Base-by-base conservation (phyloP, 495 filamentous ascomycete species). In the Penicillium alfredii region DNA sequence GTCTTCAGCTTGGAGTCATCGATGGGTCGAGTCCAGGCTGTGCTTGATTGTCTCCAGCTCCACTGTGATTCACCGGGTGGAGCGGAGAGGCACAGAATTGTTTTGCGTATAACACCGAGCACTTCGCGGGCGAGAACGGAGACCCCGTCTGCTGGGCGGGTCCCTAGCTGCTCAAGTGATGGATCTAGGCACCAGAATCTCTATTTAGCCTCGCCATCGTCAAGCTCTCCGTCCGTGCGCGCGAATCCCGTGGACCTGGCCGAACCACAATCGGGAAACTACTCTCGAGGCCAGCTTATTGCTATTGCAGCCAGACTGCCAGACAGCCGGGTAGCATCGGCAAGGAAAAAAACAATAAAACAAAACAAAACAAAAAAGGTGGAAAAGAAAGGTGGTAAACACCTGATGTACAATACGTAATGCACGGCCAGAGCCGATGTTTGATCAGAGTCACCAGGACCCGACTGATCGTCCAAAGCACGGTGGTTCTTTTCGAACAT, bases 201-300 rank as follows among this genome's bases (percentile, higher is more conserved):
- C 9, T 31, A 10, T 34, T 44, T 47, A 47, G 43, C 38, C 42
- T 42, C 43, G 36, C 16, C n/a, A 37, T 41, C 48, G 18, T 44
- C 42, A 50, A 53, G 40, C 38, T 53, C 45, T 7, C 25, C 15
- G 49, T 50, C 53, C 42, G 49, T 53, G 53, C 53, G n/a, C n/a
- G 39, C 40, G 30, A 29, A 7, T 8, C 5, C 23, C 23, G 2
- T n/a, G 5, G 14, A 6, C 15, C 43, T 31, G 35, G 35, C 28
- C 24, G 32, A 34, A 23, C 20, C 20, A 16, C 33, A 33, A 34
- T 38, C 32, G 40, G 49, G 37, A 44, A 52, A 52, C 33, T 26
- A 12, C 24, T 35, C 47, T 46, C 42, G 34, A 50, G 42, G 45
- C 42, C 41, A 40, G 42, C 36, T 40, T 23, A 35, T 45, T 25